phyloP scores from a whole-genome alignment of 306 rosid genomes.

The Alnus glutinosa region DNA sequence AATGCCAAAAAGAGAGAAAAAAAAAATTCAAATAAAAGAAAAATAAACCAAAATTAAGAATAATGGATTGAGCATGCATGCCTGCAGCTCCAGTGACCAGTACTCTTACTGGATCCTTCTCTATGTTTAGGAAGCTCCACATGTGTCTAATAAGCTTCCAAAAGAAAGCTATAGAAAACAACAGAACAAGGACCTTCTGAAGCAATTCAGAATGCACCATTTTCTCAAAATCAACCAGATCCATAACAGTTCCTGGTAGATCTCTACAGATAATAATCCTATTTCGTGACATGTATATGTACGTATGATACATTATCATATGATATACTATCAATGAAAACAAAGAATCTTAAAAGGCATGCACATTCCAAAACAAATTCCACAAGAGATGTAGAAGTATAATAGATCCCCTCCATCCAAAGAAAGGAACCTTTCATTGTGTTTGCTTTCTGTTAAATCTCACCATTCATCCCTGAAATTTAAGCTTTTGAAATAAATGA shows the following conservation, averaged over 20 bases:
- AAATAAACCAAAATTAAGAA: neutral
- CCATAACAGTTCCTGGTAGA: slow-evolving; percentile 18
- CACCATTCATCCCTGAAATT: too few species aligned
- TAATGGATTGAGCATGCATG: slow-evolving; percentile 39
- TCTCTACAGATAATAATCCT: slow-evolving; percentile 26
- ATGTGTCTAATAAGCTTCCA: slow-evolving; percentile 68
- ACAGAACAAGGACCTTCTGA: slow-evolving; percentile 49
- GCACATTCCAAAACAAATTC: slow-evolving; percentile 51
- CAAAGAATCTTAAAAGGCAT: slow-evolving; percentile 44
- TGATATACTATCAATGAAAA: neutral
- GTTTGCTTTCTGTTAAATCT: neutral
- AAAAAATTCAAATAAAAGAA: neutral
- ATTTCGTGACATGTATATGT: neutral
- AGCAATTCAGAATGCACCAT: slow-evolving; percentile 36
- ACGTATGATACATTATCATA: neutral
- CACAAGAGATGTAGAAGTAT: slow-evolving; percentile 41
- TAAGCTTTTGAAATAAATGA: too few species aligned
- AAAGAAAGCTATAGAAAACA: slow-evolving; percentile 47
- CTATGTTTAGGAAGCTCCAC: slow-evolving; percentile 56
- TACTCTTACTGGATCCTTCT: slow-evolving; percentile 69
- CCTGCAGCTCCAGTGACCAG: slow-evolving; percentile 91
- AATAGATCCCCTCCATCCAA: slow-evolving; percentile 25
- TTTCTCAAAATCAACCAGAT: slow-evolving; percentile 32
- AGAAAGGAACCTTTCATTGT: slow-evolving; percentile 36
- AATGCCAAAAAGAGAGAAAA: too few species aligned